These are phyloP conservation scores for Colletotrichum tamarilloi DNA, from an alignment of 2,329 filamentous ascomycete species.

Conservation along the genomic window DNA sequence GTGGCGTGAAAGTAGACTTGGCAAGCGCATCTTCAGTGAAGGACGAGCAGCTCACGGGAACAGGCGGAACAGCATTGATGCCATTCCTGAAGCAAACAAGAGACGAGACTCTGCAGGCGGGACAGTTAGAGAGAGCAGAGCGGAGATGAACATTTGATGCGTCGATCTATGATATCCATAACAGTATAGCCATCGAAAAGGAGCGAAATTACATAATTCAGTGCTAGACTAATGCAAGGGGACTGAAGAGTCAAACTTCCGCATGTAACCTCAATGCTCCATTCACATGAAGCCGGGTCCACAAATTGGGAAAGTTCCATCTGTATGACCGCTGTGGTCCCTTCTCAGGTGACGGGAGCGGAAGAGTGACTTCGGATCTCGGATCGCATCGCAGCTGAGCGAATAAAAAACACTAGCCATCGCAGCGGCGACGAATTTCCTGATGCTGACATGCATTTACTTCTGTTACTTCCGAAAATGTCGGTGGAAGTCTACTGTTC, in stretches of 20 bases:
- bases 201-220: not conserved
- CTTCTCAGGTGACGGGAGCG: not conserved
- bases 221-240: conserved; percentile 27
- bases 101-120: conserved; percentile 76
- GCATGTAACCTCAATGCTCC: conserved; percentile 16
- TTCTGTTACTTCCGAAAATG: not conserved
- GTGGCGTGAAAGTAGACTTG: conserved; percentile 47
- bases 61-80: conserved; percentile 87
- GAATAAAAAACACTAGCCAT: not conserved
- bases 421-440: not conserved
- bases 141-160: not conserved
- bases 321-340: not conserved
- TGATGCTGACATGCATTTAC: not conserved
- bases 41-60: conserved; percentile 74
- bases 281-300: conserved; percentile 9
- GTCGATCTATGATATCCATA: conserved; percentile 18
- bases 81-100: conserved; percentile 90
- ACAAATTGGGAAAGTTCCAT: conserved; percentile 27
- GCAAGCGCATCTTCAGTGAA: conserved; percentile 55
- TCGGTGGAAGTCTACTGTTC: not conserved
- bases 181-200: not conserved
- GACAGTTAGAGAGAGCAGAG: conserved; percentile 38
- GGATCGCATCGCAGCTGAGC: not conserved
- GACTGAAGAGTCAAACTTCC: not conserved
- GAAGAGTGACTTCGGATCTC: conserved; percentile 18